Evolutionary conservation across 2,329 filamentous ascomycete genomes (phyloP).

Genomic region (Daldinia sp.): DNA sequence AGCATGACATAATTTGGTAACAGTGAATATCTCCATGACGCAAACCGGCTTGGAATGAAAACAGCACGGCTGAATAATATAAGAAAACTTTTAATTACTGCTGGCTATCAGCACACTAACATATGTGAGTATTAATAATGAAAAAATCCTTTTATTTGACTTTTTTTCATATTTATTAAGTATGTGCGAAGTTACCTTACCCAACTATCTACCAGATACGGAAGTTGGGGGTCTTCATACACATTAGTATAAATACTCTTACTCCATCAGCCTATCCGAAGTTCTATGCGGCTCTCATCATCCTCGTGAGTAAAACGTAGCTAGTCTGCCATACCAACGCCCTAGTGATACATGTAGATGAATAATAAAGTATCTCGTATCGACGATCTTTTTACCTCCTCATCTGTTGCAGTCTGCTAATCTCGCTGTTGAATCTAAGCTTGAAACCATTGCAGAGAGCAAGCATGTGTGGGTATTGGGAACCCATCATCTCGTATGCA

Average conservation of each 20-base stretch:
- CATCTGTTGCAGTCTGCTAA: constrained; percentile 69
- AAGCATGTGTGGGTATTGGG: constrained; percentile 93
- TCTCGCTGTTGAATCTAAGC: constrained; percentile 75
- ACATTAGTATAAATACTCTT: background rate
- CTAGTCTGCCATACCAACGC: constrained; percentile 22
- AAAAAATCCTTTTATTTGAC: constrained; percentile 1
- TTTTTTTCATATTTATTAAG: constrained; percentile 2
- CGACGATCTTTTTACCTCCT: constrained; percentile 39
- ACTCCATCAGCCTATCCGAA: constrained; percentile 14
- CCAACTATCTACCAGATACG: background rate
- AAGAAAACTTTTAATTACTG: background rate
- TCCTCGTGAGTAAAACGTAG: constrained; percentile 18
- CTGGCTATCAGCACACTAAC: background rate
- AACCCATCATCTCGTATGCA: constrained; percentile 90
- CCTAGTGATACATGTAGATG: constrained; percentile 30
- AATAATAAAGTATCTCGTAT: constrained; percentile 2
- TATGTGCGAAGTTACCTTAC: background rate
- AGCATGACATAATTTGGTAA: constrained; percentile 4
- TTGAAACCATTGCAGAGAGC: constrained; percentile 98
- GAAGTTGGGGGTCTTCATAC: background rate
- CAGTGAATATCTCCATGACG: background rate
- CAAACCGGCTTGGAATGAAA: background rate
- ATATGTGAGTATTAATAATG: background rate
- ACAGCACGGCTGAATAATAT: background rate
- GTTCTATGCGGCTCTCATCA: constrained; percentile 14